Conservation (phyloP, 116 monocot species). For the Zostera marina region DNA sequence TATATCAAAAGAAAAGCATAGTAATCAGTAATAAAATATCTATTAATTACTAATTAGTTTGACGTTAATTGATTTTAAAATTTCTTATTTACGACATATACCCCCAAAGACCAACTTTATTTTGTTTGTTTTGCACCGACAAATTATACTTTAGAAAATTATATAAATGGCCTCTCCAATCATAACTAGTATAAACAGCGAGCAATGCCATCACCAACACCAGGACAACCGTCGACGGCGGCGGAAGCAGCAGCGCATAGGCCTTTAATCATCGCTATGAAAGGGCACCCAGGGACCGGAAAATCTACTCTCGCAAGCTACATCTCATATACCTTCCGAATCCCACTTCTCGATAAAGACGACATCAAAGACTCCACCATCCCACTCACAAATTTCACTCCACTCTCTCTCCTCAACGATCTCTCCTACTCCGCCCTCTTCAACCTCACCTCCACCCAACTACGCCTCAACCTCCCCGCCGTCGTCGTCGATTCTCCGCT, state of each 20-base stretch:
- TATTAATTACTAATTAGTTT: too few species aligned
- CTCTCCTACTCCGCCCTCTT: slow-evolving; percentile 10
- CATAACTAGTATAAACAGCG: too few species aligned
- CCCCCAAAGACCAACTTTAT: too few species aligned
- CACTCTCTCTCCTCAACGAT: neutral
- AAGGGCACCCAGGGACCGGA: slow-evolving; percentile 53
- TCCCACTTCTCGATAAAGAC: slow-evolving; percentile 89
- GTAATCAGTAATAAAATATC: too few species aligned
- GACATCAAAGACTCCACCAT: slow-evolving; percentile 59
- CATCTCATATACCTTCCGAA: slow-evolving; percentile 32
- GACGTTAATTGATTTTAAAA: too few species aligned
- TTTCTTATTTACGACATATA: too few species aligned
- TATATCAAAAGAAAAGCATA: too few species aligned
- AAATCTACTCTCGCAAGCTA: slow-evolving; percentile 59
- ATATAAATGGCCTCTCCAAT: too few species aligned
- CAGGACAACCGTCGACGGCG: too few species aligned
- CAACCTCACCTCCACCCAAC: slow-evolving; percentile 11
- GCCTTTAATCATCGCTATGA: slow-evolving; percentile 66
- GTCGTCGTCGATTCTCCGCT: slow-evolving; percentile 82
- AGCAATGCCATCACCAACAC: too few species aligned
- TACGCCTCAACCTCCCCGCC: slow-evolving; percentile 5
- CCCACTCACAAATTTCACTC: neutral
- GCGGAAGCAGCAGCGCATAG: neutral
- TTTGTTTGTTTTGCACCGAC: too few species aligned
- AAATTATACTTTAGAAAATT: too few species aligned